phyloP scores from a whole-genome alignment of 1,139 yeast species.

The Suhomyces taliae region DNA sequence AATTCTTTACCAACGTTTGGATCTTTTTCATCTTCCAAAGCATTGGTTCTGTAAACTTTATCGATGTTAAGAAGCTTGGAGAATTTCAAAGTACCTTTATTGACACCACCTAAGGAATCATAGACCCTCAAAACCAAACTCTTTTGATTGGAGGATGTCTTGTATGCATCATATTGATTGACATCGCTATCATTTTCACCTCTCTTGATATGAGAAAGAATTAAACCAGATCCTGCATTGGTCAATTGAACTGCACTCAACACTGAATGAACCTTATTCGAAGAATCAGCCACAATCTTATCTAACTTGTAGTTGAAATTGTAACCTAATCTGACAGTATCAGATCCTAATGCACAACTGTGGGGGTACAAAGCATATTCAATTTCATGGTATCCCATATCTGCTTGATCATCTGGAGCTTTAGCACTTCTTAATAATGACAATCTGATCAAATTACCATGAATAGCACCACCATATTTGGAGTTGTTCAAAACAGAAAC shows the following conservation, averaged over 20 bases:
- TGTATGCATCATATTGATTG: constrained; percentile 27
- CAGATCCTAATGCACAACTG: constrained; percentile 57
- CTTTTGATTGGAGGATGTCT: constrained; percentile 29
- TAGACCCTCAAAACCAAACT: constrained; percentile 73
- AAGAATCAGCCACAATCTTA: constrained; percentile 17
- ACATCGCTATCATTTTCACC: constrained; percentile 79
- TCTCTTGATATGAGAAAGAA: constrained; percentile 78
- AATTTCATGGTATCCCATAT: constrained; percentile 85
- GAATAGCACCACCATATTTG: constrained; percentile 90
- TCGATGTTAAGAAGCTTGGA: constrained; percentile 35
- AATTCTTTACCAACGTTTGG: constrained; percentile 19
- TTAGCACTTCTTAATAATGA: constrained; percentile 83
- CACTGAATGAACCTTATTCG: constrained; percentile 21
- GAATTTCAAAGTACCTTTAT: constrained; percentile 53
- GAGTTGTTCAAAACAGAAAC: constrained; percentile 82
- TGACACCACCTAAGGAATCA: constrained; percentile 80
- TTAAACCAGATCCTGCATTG: constrained; percentile 63
- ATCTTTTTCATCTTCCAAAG: constrained; percentile 61
- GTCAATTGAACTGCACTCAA: constrained; percentile 25
- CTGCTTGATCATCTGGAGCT: constrained; percentile 90
- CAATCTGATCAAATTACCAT: constrained; percentile 83
- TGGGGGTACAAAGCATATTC: constrained; percentile 87
- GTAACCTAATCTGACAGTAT: constrained; percentile 73
- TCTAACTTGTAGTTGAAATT: constrained; percentile 68
- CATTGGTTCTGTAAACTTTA: constrained; percentile 59